A percentile compares a stretch with the other conserved stretches of the same genome.
phyloP scores from a whole-genome alignment of 2,329 filamentous ascomycete genomes.

The Curvularia spicifera region DNA sequence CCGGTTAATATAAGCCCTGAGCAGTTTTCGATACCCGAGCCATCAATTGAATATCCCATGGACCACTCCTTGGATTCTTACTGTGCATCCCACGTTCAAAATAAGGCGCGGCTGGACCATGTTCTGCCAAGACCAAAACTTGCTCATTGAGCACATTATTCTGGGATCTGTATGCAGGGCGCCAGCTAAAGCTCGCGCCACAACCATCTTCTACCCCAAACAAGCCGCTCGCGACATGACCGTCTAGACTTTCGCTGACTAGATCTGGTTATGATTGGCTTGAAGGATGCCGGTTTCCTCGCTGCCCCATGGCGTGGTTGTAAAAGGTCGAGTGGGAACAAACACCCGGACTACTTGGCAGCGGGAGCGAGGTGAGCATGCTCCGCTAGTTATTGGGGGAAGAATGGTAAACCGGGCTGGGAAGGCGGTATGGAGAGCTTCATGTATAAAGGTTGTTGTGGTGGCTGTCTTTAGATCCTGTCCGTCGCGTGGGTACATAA shows the following conservation, averaged over 20 bases:
- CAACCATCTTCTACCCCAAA: slow-evolving; percentile 9
- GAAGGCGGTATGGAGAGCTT: not conserved
- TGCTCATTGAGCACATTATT: slow-evolving; percentile 40
- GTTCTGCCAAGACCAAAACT: slow-evolving; percentile 31
- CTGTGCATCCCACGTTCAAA: not conserved
- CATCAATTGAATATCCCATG: not conserved
- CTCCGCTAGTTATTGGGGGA: not conserved
- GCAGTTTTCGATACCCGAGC: not conserved
- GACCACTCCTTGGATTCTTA: not conserved
- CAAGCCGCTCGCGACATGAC: not conserved
- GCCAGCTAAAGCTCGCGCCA: slow-evolving; percentile 37
- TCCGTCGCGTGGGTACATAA: not conserved
- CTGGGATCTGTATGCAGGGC: slow-evolving; percentile 24
- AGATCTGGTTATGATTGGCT: slow-evolving; percentile 2
- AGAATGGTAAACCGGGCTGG: not conserved
- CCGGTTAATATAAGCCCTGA: not conserved
- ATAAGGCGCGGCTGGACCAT: not conserved
- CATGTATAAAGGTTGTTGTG: slow-evolving; percentile 18
- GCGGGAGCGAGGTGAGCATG: not conserved
- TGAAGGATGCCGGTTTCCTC: not conserved
- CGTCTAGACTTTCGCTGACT: not conserved
- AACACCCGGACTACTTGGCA: slow-evolving; percentile 11
- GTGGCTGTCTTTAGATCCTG: slow-evolving; percentile 6
- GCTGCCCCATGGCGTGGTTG: slow-evolving; percentile 9
- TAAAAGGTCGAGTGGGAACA: slow-evolving; percentile 6